Base-by-base conservation (phyloP, 2,329 filamentous ascomycete species). In the Myrmaecium sp. region DNA sequence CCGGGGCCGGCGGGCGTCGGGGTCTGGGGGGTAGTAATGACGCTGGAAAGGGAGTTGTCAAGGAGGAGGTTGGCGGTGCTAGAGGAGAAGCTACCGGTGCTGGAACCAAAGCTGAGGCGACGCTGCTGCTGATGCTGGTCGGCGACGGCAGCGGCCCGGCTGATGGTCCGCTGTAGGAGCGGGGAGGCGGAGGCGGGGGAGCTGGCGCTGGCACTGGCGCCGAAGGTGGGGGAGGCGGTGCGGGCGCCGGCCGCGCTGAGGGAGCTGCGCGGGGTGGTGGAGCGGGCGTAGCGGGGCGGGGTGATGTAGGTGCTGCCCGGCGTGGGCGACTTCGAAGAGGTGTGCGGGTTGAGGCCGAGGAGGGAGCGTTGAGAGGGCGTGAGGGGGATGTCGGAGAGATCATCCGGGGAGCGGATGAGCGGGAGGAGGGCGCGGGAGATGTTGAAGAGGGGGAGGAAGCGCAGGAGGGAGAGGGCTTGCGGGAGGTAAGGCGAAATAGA, bases 351-450 rank as follows among this genome's bases (percentile, higher is more conserved):
- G 3, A 98, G 69, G 25, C 83, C 84, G 27, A 98, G 69, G 9
- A 93, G 66, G 36, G 74, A 66, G 33, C 86, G 77, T 58, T 95
- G 89, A 8, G 74, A 72, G n/a, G 80, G 74, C 1, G 86, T 94
- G 37, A 98, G 66, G 33, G 86, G 73, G 26, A 98, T 92, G 49
- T 98, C 89, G 50, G 73, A 62, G 35, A 94, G 66, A 35, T 83
- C 67, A 50, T 95, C 89, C 38, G 63, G 64, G 22, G 66, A 62
- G 35, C 74, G 68, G 41, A 82, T 53, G 8, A 93, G 64, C 3
- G 86, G 89, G 23, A 71, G 58, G 30, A 80, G 57, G 19, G 82
- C 78, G 29, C 74, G 42, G 34, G 58, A 46, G 28, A 92, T 77
- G 52, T 92, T 92, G 32, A 40, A 21, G 27, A 50, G 30, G 35